phyloP scores from a whole-genome alignment of 73 alveolate species.

The Stentor roeselii region DNA sequence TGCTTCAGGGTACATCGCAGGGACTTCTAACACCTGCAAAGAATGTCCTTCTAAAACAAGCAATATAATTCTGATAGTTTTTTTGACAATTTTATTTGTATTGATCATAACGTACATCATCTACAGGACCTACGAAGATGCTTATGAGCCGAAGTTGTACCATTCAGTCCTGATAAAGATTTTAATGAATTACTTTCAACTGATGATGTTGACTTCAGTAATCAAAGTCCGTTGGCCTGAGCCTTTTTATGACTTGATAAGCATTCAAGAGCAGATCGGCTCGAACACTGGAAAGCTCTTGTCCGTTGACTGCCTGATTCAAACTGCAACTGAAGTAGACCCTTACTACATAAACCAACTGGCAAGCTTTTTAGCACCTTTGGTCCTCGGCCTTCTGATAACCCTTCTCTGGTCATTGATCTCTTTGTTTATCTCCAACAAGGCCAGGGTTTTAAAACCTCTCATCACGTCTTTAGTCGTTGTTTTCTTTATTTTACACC shows the following conservation, averaged over 20 bases:
- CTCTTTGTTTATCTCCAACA: neutral
- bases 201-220: neutral
- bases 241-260: neutral
- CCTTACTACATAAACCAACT: neutral
- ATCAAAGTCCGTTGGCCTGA: slow-evolving; percentile 7
- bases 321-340: neutral
- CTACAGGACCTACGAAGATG: neutral
- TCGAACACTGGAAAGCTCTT: neutral
- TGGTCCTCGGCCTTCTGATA: neutral
- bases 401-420: neutral
- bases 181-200: neutral
- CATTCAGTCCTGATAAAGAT: neutral
- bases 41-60: neutral
- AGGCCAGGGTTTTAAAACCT: neutral
- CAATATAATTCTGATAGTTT: neutral
- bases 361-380: neutral
- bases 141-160: neutral
- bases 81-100: neutral
- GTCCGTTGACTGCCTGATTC: neutral
- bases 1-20: neutral
- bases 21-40: neutral
- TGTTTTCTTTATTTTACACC: slow-evolving; percentile 21
- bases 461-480: neutral
- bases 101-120: neutral
- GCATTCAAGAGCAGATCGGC: neutral